Base-by-base conservation (phyloP, 768 basidiomycete genomes). In the Tulasnella sp. region DNA sequence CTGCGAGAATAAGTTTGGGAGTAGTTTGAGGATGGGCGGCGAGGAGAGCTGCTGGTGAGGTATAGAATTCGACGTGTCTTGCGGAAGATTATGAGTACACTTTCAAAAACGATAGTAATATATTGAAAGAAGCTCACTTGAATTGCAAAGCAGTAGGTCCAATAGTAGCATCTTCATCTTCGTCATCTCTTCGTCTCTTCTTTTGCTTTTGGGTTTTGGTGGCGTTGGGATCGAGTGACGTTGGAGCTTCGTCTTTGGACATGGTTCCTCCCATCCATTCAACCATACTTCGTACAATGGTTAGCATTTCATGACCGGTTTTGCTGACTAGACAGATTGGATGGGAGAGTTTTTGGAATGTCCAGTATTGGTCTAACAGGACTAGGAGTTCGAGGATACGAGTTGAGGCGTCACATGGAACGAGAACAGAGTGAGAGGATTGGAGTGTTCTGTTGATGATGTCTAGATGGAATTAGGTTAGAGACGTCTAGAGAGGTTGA, bases 241-340 rank as follows among this genome's bases (percentile, higher is more conserved):
- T 46, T 4, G 55, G 41, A 1, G 87, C 83, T 55, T 93, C 90
- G 59, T 91, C 88, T 61, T 89, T 89, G 59, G 81, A 87, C 47
- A 95, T 80, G 12, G 87, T 90, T 1, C 95, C 93, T 8, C 95
- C 95, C 56, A 99, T 78, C 90, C 92, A 98, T 63, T 98, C 95
- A 77, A 95, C 93, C 85, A 98, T 83, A 70, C 87, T 92, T 53
- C 91, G 70, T 24, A 95, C 87, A 61, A 91, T 89, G 1, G 85
- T 83, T 31, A 95, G 66, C 83, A 95, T 93, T 65, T 99, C 93
- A 55, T 81, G 77, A 2, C 83, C 90, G 5, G 90, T 92, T 29
- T 82, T 75, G 42, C 86, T 86, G 33, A 98, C 74, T n/a, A 99
- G 75, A 63, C 93, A 98, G 31, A 99, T 86, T 0, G 93, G 95